Evolutionary conservation across 495 filamentous ascomycete species (phyloP), one percentile per base, ranked within the genome.

Genomic region (Tuber umbilicatum): DNA sequence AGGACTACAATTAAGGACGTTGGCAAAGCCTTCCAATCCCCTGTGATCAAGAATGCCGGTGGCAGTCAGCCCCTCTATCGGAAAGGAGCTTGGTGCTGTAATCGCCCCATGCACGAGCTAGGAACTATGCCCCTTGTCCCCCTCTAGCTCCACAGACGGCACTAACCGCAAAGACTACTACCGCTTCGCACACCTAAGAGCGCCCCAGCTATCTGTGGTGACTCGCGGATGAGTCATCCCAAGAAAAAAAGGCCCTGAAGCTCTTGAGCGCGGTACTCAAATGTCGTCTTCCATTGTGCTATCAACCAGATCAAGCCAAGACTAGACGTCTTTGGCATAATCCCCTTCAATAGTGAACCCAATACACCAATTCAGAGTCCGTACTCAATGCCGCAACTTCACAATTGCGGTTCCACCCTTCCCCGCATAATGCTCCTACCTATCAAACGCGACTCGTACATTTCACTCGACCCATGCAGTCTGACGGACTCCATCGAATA

Each of bases 101-200:
- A 87, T 98, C 75, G 95, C 95, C 1, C 95, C 95, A 0, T 99
- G 95, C 83, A 99, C 95, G 1, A 97, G 93, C 84, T 95, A 98
- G 82, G 84, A 83, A 2, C 88, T 87, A 73, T 99, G 95, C 78
- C 95, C 95, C 0, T 5, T 99, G 90, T 97, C 95, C 81, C 85
- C 40, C 85, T 85, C 0, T 86, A 90, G 0, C 94, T 39, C 95
- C 80, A 85, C 87, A 50, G 85, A 84, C 0, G 86, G 90, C 0
- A 85, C 85, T 47, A 92, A 92, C 37, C 88, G 94, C 78, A 92
- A 90, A 78, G 95, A 99, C 80, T 96, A 90, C 80, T 99, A 95
- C 83, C 91, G 92, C 82, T 99, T 99, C 83, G 85, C 84, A 72
- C 95, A 98, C 83, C 64, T 99, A 90, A 83, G 90, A 94, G 70